Percentiles rank a stretch among this genome's conserved stretches.
These are phyloP conservation scores for Camptophora hylomeconis DNA, from an alignment of 2,329 filamentous ascomycete genomes.

Conservation along the genomic window DNA sequence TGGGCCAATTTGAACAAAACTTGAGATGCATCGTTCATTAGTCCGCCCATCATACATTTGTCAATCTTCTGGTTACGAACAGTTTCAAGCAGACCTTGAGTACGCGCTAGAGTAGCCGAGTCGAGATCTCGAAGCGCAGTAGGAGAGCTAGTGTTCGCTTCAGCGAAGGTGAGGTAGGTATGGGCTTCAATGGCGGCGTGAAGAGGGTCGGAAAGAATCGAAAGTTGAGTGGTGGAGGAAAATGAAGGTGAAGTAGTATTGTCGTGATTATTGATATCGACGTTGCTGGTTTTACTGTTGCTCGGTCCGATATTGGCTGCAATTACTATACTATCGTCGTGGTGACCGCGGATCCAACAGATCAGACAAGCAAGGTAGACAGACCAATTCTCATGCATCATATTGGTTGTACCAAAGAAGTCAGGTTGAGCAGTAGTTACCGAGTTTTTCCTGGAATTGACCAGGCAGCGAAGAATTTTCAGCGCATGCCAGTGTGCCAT, in stretches of 20 bases:
- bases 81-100: conserved; percentile 20
- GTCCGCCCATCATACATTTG: conserved; percentile 19
- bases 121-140: no score
- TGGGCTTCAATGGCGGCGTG: conserved; percentile 1
- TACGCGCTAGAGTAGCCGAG: conserved; percentile 14
- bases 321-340: no score
- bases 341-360: conserved; percentile 23
- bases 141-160: conserved; percentile 9
- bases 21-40: conserved; percentile 23
- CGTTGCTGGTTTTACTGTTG: background rate
- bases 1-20: conserved; percentile 22
- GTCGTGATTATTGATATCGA: background rate
- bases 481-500: conserved; percentile 23
- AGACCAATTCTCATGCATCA: conserved; percentile 23
- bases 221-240: conserved; percentile 1
- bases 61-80: conserved; percentile 19
- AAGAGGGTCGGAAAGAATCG: conserved; percentile 6
- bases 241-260: background rate
- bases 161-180: conserved; percentile 7
- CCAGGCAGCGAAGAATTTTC: conserved; percentile 13
- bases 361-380: conserved; percentile 23
- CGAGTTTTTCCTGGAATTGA: conserved; percentile 5
- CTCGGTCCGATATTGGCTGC: no score
- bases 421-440: conserved; percentile 6
- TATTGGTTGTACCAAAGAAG: conserved; percentile 13